A percentile compares a stretch with the other conserved stretches of the same genome.
These are phyloP conservation scores for Mycena polygramma DNA, from an alignment of 768 basidiomycete species.

Conservation along the genomic window DNA sequence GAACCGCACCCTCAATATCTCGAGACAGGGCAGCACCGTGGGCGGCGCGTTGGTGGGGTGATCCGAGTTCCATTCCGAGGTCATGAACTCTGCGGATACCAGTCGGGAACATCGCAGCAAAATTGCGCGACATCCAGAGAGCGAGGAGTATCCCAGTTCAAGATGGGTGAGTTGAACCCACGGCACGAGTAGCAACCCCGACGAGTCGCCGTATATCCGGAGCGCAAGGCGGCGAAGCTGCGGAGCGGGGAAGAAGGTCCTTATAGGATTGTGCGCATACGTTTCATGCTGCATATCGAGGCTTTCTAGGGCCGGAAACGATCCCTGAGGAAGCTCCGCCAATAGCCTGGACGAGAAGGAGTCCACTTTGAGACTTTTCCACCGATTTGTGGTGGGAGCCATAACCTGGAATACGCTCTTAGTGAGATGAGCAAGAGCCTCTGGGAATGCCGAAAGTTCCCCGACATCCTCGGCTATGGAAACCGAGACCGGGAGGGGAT, in stretches of 20 bases:
- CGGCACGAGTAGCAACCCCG: not conserved
- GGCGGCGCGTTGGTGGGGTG: not conserved
- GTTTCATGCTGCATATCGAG: conserved; percentile 3
- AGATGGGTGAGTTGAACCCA: conserved; percentile 6
- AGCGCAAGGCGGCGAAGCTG: conserved; percentile 3
- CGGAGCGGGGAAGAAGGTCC: conserved; percentile 11
- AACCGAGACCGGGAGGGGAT: conserved; percentile 8
- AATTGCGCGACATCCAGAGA: not conserved
- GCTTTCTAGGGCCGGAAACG: conserved; percentile 10
- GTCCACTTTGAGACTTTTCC: conserved; percentile 9
- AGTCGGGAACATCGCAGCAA: not conserved
- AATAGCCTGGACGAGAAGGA: not conserved
- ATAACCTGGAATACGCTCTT: not conserved
- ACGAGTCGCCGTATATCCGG: not conserved
- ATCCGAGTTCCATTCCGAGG: not conserved
- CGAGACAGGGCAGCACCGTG: conserved; percentile 6
- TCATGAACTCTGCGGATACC: not conserved
- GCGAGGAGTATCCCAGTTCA: not conserved
- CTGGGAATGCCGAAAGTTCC: not conserved
- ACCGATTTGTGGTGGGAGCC: not conserved
- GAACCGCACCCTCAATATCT: not conserved
- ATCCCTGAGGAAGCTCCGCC: not conserved
- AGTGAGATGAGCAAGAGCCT: not conserved
- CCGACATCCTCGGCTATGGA: not conserved
- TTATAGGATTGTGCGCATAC: not conserved